Evolutionary conservation across 2,329 filamentous ascomycete species (phyloP).

Genomic region (Fusarium nanum): DNA sequence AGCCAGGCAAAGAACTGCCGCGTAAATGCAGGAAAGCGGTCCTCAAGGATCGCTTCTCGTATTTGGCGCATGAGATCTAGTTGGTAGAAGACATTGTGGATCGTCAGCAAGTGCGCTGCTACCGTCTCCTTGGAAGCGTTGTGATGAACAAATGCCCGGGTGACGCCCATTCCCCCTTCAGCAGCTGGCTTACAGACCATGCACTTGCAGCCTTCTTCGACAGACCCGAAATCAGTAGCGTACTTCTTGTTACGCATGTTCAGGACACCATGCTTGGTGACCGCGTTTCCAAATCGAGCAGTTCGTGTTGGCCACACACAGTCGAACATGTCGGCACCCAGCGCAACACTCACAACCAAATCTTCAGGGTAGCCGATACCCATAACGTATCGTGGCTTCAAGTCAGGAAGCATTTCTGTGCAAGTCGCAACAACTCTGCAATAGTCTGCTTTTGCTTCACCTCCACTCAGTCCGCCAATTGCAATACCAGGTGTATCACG

Average conservation of each 20-base stretch:
- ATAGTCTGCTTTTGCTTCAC: conserved; percentile 93
- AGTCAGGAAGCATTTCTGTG: conserved; percentile 83
- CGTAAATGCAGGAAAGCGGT: conserved; percentile 82
- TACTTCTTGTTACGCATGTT: conserved; percentile 84
- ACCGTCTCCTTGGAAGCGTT: conserved; percentile 94
- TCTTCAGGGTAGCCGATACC: conserved; percentile 98
- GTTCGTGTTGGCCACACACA: conserved; percentile 99
- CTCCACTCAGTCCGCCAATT: conserved; percentile 93
- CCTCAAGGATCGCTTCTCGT: conserved; percentile 82
- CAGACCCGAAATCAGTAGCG: conserved; percentile 81
- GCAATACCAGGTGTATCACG: conserved; percentile 95
- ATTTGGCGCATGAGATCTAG: conserved; percentile 82
- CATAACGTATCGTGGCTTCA: conserved; percentile 99
- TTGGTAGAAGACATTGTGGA: conserved; percentile 96
- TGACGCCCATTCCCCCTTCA: conserved; percentile 81
- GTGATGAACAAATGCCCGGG: conserved; percentile 90
- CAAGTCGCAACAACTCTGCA: conserved; percentile 91
- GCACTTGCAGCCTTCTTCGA: conserved; percentile 87
- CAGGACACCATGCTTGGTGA: conserved; percentile 83
- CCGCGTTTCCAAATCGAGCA: conserved; percentile 93
- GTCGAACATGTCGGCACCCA: conserved; percentile 99
- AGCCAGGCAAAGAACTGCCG: conserved; percentile 80
- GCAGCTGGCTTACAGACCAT: conserved; percentile 75
- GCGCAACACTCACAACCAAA: conserved; percentile 88
- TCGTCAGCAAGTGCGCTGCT: conserved; percentile 84